Percentiles rank a stretch among this genome's conserved stretches.
These are phyloP conservation scores for Silene vulgaris DNA, from an alignment of 179 eudicot genomes.

Conservation along the genomic window DNA sequence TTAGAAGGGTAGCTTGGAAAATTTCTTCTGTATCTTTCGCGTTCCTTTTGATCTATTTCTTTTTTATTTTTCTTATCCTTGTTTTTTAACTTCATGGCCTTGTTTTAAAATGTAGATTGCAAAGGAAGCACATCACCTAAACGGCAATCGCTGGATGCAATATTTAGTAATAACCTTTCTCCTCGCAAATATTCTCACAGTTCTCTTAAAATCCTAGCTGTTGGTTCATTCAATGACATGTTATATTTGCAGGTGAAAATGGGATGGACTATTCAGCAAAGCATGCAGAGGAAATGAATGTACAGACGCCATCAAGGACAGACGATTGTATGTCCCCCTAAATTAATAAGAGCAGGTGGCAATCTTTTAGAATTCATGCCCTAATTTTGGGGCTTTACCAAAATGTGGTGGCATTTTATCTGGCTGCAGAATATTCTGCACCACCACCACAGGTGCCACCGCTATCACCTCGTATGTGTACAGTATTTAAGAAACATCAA, in stretches of 20 bases:
- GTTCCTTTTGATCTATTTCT: too few relatives aligned
- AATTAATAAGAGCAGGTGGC: conserved; percentile 16
- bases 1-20: too few relatives aligned
- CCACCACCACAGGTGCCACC: conserved; percentile 22
- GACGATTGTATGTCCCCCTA: conserved; percentile 61
- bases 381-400: conserved; percentile 22
- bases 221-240: conserved; percentile 9
- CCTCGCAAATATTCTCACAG: background rate
- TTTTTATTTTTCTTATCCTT: too few relatives aligned
- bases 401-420: conserved; percentile 32
- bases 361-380: conserved; percentile 25
- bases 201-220: background rate
- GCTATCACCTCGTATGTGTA: conserved; percentile 39
- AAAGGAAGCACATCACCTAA: conserved; percentile 53
- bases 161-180: conserved; percentile 40
- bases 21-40: too few relatives aligned
- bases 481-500: conserved; percentile 42
- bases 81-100: background rate
- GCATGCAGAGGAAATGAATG: conserved; percentile 50
- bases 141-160: conserved; percentile 51
- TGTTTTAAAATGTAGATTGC: conserved; percentile 37
- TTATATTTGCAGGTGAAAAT: conserved; percentile 40
- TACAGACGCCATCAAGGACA: conserved; percentile 47
- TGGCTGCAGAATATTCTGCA: conserved; percentile 28
- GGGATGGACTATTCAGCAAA: conserved; percentile 32